Conservation (phyloP, 2,329 filamentous ascomycete species). For the Didymella glomerata region DNA sequence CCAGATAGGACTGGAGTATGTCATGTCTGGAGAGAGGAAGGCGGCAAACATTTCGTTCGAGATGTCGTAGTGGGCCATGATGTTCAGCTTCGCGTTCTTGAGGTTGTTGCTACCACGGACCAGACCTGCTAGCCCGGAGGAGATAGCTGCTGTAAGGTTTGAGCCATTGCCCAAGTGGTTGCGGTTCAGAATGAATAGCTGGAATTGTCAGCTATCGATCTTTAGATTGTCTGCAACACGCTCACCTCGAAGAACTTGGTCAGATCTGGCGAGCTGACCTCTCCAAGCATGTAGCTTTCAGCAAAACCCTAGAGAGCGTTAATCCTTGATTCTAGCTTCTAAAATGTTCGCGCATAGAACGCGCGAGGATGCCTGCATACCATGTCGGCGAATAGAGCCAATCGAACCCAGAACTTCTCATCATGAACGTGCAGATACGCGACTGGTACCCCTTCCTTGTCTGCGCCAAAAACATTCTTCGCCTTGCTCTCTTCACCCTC, state of each 20-base stretch:
- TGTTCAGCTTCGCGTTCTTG: constrained; percentile 66
- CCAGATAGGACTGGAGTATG: constrained; percentile 77
- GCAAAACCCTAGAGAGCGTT: constrained; percentile 65
- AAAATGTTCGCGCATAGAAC: neutral
- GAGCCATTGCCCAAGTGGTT: constrained; percentile 69
- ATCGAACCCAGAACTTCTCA: constrained; percentile 74
- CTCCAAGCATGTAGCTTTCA: constrained; percentile 76
- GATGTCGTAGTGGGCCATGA: constrained; percentile 78
- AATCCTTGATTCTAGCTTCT: constrained; percentile 5
- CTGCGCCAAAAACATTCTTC: constrained; percentile 54
- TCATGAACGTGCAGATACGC: constrained; percentile 68
- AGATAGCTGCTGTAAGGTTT: constrained; percentile 68
- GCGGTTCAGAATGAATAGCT: constrained; percentile 77
- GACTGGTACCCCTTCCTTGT: constrained; percentile 53
- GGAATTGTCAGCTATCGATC: constrained; percentile 28
- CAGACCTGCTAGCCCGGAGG: constrained; percentile 65
- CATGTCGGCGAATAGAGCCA: constrained; percentile 77
- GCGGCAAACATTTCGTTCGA: constrained; percentile 79
- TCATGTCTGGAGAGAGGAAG: constrained; percentile 79
- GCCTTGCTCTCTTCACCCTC: constrained; percentile 55
- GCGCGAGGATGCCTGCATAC: constrained; percentile 38
- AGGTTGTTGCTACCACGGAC: constrained; percentile 58
- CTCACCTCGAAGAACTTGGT: constrained; percentile 72
- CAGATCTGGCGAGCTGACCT: constrained; percentile 72
- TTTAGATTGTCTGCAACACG: neutral